These are phyloP conservation scores for Phialocephala sp. DNA, from an alignment of 2,329 filamentous ascomycete genomes.

Conservation along the genomic window DNA sequence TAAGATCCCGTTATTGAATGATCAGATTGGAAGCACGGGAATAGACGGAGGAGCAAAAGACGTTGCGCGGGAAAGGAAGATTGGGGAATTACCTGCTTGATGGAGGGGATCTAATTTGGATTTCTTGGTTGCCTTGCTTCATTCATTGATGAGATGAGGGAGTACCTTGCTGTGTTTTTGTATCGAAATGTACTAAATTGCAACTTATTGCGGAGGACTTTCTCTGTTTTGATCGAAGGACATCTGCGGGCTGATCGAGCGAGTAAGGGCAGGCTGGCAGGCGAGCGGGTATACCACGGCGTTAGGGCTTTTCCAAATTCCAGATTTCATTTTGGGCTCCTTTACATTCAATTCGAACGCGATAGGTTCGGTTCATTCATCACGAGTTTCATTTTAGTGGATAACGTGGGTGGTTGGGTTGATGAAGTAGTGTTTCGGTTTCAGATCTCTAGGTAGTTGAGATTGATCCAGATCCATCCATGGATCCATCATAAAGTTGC, in stretches of 20 bases:
- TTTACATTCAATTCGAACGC: background rate
- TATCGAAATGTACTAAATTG: conserved; percentile 6
- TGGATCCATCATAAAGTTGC: background rate
- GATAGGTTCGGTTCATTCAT: background rate
- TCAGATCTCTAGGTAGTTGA: conserved; percentile 12
- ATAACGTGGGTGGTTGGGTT: background rate
- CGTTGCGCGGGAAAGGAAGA: conserved; percentile 54
- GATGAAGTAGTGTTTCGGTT: conserved; percentile 1
- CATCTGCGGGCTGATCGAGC: background rate
- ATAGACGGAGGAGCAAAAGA: conserved; percentile 53
- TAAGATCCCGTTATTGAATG: conserved; percentile 61
- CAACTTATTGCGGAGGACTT: background rate
- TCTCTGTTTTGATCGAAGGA: background rate
- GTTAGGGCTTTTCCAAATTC: conserved; percentile 8
- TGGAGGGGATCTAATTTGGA: background rate
- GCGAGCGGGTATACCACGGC: conserved; percentile 28
- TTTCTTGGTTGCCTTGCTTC: background rate
- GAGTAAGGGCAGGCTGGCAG: background rate
- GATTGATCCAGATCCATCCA: conserved; percentile 6
- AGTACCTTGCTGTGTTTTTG: background rate
- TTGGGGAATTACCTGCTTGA: conserved; percentile 41
- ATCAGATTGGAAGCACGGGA: conserved; percentile 49
- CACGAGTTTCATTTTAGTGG: background rate
- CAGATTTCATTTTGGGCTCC: background rate
- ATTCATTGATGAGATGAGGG: background rate